Evolutionary conservation across 768 basidiomycete genomes (phyloP).

Genomic region (Boletus subcaerulescens): DNA sequence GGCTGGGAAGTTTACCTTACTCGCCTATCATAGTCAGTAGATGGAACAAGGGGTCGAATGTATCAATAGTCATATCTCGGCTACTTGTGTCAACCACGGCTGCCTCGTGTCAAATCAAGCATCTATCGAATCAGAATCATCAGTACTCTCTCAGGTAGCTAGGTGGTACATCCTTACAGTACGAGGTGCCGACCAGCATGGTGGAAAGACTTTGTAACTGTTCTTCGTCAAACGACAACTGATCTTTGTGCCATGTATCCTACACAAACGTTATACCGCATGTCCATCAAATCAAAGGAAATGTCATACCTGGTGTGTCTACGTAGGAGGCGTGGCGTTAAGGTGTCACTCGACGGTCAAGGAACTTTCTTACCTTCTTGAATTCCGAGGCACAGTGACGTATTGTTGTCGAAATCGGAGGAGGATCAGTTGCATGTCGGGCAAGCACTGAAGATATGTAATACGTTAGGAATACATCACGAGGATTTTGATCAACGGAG

Average conservation of each 20-base stretch:
- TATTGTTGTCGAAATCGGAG: constrained; percentile 88
- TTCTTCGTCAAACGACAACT: constrained; percentile 83
- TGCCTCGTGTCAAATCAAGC: constrained; percentile 21
- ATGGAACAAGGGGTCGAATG: neutral
- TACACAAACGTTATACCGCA: constrained; percentile 30
- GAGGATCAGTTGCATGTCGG: constrained; percentile 77
- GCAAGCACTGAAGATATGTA: constrained; percentile 56
- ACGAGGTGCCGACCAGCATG: constrained; percentile 88
- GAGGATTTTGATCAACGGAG: neutral
- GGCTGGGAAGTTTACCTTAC: neutral
- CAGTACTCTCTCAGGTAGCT: constrained; percentile 3
- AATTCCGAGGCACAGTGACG: constrained; percentile 82
- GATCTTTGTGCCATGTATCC: constrained; percentile 93
- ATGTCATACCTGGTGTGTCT: constrained; percentile 60
- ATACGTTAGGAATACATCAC: neutral
- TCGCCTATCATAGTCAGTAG: neutral
- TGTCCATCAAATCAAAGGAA: neutral
- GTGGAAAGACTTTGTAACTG: constrained; percentile 83
- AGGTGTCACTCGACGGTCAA: constrained; percentile 1
- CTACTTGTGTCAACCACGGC: neutral
- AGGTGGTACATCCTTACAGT: constrained; percentile 51
- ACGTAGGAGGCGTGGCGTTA: constrained; percentile 3
- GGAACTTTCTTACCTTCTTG: constrained; percentile 62
- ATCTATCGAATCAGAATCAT: constrained; percentile 17
- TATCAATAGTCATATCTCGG: constrained; percentile 2